These are phyloP conservation scores for Colletotrichum sp. DNA, from an alignment of 2,329 filamentous ascomycete genomes.

Conservation along the genomic window DNA sequence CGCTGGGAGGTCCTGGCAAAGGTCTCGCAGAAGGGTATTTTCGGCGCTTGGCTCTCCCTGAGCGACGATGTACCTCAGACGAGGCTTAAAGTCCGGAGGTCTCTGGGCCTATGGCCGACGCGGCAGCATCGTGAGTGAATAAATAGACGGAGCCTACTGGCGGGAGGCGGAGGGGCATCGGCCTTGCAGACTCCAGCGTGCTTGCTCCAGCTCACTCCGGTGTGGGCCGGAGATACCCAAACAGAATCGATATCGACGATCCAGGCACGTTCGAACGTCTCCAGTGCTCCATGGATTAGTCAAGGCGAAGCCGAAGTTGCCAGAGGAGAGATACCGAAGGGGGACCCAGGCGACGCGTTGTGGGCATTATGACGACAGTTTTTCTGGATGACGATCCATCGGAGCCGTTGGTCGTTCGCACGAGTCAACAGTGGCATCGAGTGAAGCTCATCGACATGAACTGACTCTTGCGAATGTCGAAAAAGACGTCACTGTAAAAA, in stretches of 20 bases:
- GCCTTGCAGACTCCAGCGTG: neutral
- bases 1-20: neutral
- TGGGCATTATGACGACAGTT: constrained; percentile 22
- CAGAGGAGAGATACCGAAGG: neutral
- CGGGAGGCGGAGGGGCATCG: constrained; percentile 5
- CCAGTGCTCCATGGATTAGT: constrained; percentile 19
- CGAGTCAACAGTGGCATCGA: constrained; percentile 10
- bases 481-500: constrained; percentile 6
- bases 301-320: constrained; percentile 12
- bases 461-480: neutral
- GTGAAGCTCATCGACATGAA: neutral
- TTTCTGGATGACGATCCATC: constrained; percentile 9
- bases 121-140: constrained; percentile 14
- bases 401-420: neutral
- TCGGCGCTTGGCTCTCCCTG: constrained; percentile 12
- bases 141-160: constrained; percentile 15
- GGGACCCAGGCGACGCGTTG: constrained; percentile 6
- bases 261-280: neutral
- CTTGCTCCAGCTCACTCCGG: neutral
- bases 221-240: constrained; percentile 13
- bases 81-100: constrained; percentile 11
- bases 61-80: neutral
- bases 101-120: constrained; percentile 8
- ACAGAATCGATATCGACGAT: neutral
- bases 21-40: neutral